Conservation (phyloP, 768 basidiomycete species). For the Trametopsis cervina region DNA sequence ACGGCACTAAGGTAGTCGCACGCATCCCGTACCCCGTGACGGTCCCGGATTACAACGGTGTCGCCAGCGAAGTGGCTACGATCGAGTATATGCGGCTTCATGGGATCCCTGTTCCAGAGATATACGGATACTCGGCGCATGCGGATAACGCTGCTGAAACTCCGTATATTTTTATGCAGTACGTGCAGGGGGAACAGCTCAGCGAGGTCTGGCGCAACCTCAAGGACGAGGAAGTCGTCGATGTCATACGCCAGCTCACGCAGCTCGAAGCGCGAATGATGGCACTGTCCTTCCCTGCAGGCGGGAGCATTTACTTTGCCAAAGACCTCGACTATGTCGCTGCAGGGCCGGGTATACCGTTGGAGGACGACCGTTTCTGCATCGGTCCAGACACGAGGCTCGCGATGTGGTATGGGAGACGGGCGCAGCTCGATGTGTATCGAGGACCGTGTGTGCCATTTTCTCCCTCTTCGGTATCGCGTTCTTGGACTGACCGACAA, state of each 20-base stretch:
- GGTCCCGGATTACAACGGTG: conserved; percentile 16
- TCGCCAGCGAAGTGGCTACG: conserved; percentile 22
- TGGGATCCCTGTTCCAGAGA: conserved; percentile 19
- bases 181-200: conserved; percentile 3
- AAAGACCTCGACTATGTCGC: conserved; percentile 36
- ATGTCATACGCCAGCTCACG: conserved; percentile 5
- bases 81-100: conserved; percentile 16
- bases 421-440: conserved; percentile 39
- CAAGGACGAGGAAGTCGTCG: conserved; percentile 4
- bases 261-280: conserved; percentile 28
- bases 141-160: conserved; percentile 9
- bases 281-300: conserved; percentile 41
- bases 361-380: conserved; percentile 16
- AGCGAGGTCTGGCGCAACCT: conserved; percentile 10
- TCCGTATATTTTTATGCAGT: conserved; percentile 12
- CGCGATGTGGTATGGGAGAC: conserved; percentile 43
- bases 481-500: conserved; percentile 1
- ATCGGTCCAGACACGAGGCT: conserved; percentile 32
- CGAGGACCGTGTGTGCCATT: conserved; percentile 36
- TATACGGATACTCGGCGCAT: conserved; percentile 18
- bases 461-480: too few species aligned
- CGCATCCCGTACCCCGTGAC: conserved; percentile 20
- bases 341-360: conserved; percentile 26
- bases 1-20: conserved; percentile 17
- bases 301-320: conserved; percentile 43